Evolutionary conservation across 345 rosid species (phyloP).

Genomic region (Combretum micranthum): DNA sequence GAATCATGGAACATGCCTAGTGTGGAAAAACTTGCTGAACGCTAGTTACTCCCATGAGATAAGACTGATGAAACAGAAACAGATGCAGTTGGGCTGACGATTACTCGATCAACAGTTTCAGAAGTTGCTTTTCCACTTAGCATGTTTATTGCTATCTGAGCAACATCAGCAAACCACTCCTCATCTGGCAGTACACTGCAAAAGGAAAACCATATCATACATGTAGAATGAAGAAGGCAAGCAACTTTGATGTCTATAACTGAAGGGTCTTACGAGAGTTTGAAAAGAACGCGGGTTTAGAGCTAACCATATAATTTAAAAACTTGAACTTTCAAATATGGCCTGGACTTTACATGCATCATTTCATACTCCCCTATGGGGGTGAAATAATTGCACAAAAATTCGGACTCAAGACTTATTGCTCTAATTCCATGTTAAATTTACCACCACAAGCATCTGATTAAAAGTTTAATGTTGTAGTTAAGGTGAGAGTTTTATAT

Average conservation of each 20-base stretch:
- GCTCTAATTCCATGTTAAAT: no score
- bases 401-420: no score
- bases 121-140: slow-evolving; percentile 55
- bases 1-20: neutral
- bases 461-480: no score
- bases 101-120: slow-evolving; percentile 41
- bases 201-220: neutral
- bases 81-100: slow-evolving; percentile 49
- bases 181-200: slow-evolving; percentile 74
- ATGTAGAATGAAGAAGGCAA: neutral
- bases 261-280: neutral
- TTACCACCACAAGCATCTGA: no score
- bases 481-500: no score
- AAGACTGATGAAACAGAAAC: slow-evolving; percentile 24
- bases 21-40: slow-evolving; percentile 1
- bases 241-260: neutral
- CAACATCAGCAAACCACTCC: slow-evolving; percentile 91
- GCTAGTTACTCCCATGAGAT: slow-evolving; percentile 37
- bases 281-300: no score
- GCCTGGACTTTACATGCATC: no score
- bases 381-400: no score
- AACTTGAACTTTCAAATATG: no score
- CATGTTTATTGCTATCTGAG: slow-evolving; percentile 81
- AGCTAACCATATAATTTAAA: no score
- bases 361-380: no score